Base-by-base conservation (phyloP, 441 rosid genomes). In the Sinapis alba region DNA sequence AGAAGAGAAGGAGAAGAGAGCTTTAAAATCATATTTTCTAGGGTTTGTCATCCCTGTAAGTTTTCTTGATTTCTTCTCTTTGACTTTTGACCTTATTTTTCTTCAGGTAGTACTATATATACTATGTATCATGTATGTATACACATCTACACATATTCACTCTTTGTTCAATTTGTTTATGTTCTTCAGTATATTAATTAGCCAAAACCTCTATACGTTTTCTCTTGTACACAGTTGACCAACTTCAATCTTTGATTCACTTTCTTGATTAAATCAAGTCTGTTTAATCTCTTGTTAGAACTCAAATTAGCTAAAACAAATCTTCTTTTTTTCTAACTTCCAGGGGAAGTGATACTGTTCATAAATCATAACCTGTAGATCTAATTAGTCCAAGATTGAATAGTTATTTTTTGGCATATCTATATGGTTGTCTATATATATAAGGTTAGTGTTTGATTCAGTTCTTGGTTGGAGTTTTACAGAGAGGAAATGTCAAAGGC, bases 401-500 rank as follows among this genome's bases (percentile, higher is more conserved):
- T 41, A 2, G 30, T 23, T 59, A 58, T 23, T 58, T 36, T 10
- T 34, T 9, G 16, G 23, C 36, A 16, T 64, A 19, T 73, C 8
- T 72, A 18, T 53, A 6, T 45, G 36, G n/a, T 11, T 63, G 11
- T 23, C 19, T 63, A 23, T 26, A 21, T 63, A 23, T 26, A 21
- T 50, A 19, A 21, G 16, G 5, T 45, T 45, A 66, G 30, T 68
- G 32, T 62, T 62, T 69, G 70, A 62, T 51, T 75, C 57, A 18
- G 38, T 50, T 36, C 59, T 59, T 26, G 19, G 75, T 50, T 58
- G 8, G 68, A 81, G 38, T 73, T 86, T 86, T 81, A 80, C 69
- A 81, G 72, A 81, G 81, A 81, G 57, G 78, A 82, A 83, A 83
- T 62, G 67, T 68, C 65, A 28, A 75, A 78, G 53, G 74, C 57